phyloP scores from a whole-genome alignment of 1,139 yeast species.

The Spathaspora sp. region DNA sequence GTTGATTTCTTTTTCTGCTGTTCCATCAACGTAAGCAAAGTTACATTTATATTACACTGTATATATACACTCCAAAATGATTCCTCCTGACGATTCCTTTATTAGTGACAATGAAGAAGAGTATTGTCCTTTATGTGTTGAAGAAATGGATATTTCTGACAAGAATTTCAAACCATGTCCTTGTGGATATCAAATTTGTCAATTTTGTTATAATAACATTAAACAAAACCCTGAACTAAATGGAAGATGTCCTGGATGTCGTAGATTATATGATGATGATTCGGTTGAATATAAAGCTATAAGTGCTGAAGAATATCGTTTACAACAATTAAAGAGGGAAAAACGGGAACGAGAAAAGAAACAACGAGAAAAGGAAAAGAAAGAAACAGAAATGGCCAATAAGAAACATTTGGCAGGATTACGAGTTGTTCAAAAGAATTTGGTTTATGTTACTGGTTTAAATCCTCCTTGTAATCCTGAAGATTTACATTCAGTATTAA shows the following conservation, averaged over 20 bases:
- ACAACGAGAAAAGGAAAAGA: constrained; percentile 87
- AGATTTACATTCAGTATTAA: constrained; percentile 78
- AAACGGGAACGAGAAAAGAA: constrained; percentile 84
- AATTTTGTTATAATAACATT: constrained; percentile 95
- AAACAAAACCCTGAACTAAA: constrained; percentile 92
- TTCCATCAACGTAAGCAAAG: background rate
- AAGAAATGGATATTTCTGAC: constrained; percentile 95
- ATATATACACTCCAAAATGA: constrained; percentile 8
- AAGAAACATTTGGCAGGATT: constrained; percentile 95
- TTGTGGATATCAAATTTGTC: constrained; percentile 98
- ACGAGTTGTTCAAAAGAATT: constrained; percentile 95
- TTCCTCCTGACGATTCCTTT: constrained; percentile 44
- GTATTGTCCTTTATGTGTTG: constrained; percentile 90
- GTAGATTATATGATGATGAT: constrained; percentile 91
- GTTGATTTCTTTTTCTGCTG: constrained; percentile 1
- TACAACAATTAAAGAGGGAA: constrained; percentile 77
- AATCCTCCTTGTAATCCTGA: constrained; percentile 90
- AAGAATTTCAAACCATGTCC: constrained; percentile 98
- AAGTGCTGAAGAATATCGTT: constrained; percentile 79
- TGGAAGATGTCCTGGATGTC: constrained; percentile 97
- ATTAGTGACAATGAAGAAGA: constrained; percentile 83
- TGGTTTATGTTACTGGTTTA: constrained; percentile 94
- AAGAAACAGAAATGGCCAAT: constrained; percentile 84
- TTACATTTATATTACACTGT: background rate
- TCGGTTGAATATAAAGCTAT: constrained; percentile 83